A percentile compares a stretch with the other conserved stretches of the same genome.
These are phyloP conservation scores for Zalaria obscura DNA, from an alignment of 2,329 filamentous ascomycete species.

Conservation along the genomic window DNA sequence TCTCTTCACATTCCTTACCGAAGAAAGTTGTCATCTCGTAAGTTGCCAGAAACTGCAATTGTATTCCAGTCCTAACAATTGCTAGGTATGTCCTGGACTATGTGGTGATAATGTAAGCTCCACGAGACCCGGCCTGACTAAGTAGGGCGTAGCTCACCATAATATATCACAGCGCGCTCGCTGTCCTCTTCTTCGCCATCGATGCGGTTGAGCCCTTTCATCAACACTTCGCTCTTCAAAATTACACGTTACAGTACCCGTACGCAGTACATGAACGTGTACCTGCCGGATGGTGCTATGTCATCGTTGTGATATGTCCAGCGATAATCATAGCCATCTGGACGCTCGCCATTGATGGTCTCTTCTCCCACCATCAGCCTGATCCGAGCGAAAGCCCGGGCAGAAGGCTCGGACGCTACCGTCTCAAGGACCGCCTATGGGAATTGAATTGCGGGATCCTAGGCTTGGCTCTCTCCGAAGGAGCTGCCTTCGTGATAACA, in stretches of 20 bases:
- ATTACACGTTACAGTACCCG: constrained; percentile 44
- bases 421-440: constrained; percentile 44
- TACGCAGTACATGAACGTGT: constrained; percentile 42
- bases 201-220: constrained; percentile 41
- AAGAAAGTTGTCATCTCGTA: constrained; percentile 39
- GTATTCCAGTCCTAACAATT: background rate
- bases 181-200: constrained; percentile 36
- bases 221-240: constrained; percentile 42
- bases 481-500: constrained; percentile 42
- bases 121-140: background rate
- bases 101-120: constrained; percentile 40
- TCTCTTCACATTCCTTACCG: constrained; percentile 37
- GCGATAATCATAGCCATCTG: constrained; percentile 38
- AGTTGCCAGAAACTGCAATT: constrained; percentile 11
- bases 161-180: constrained; percentile 29
- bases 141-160: background rate
- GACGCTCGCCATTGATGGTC: constrained; percentile 42
- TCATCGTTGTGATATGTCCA: constrained; percentile 36
- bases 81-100: constrained; percentile 43
- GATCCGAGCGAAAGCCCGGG: constrained; percentile 14
- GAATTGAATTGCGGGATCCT: constrained; percentile 47
- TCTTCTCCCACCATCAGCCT: constrained; percentile 37
- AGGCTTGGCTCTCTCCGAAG: constrained; percentile 40
- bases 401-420: constrained; percentile 31
- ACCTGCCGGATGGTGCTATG: constrained; percentile 33